phyloP scores from a whole-genome alignment of 495 filamentous ascomycete species.

The Xylaria cubensis region DNA sequence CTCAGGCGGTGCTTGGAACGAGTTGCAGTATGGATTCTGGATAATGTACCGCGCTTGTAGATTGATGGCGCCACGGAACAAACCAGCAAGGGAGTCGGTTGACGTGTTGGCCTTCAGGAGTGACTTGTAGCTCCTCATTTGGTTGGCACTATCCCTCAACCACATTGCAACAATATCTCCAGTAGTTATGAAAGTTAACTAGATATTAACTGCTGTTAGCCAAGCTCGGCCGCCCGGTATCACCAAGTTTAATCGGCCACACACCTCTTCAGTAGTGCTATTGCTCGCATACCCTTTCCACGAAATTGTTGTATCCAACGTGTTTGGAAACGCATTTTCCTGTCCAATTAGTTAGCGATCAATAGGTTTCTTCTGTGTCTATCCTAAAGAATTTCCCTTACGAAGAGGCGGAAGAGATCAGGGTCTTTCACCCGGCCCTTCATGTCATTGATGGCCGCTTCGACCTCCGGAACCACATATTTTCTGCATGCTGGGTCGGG shows the following conservation, averaged over 20 bases:
- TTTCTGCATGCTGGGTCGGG: conserved; percentile 64
- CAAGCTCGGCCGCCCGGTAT: neutral
- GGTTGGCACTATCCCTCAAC: conserved; percentile 72
- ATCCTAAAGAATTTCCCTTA: neutral
- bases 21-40: conserved; percentile 67
- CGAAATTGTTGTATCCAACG: conserved; percentile 70
- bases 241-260: conserved; percentile 2
- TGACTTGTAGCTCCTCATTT: conserved; percentile 68
- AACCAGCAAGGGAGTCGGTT: conserved; percentile 58
- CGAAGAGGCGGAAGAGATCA: conserved; percentile 68
- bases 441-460: conserved; percentile 58
- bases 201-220: neutral
- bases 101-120: conserved; percentile 55
- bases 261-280: conserved; percentile 49
- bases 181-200: conserved; percentile 56
- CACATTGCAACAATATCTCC: conserved; percentile 79
- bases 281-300: conserved; percentile 64
- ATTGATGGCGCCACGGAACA: conserved; percentile 71
- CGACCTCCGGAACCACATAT: conserved; percentile 63
- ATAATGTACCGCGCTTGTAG: conserved; percentile 68
- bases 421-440: conserved; percentile 62
- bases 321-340: conserved; percentile 69
- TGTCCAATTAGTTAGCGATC: neutral
- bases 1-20: conserved; percentile 67
- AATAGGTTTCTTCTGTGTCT: neutral